Evolutionary conservation across 106 monocot species (phyloP), one percentile per base, ranked within the genome.

Genomic region (Gastrodia elata): DNA sequence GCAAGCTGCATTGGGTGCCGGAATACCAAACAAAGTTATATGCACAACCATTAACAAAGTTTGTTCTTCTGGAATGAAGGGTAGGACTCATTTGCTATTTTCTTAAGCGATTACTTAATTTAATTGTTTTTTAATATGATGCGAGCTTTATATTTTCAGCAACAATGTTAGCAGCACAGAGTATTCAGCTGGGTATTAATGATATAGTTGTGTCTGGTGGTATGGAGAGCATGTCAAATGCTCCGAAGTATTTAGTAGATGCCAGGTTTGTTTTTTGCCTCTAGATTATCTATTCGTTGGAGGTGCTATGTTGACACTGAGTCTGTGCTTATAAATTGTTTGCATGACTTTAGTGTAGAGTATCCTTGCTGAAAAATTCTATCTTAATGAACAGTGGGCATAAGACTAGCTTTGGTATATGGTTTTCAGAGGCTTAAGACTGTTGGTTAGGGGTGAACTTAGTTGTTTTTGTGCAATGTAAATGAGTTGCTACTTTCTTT

Each of bases 171-270:
- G 98, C 91, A 33, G 93, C 91, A 77, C 98, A 98, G 80, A 88
- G 83, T 22, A 98, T 98, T 69, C 98, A 93, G 61, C 68, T 98
- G 73, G 98, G 98, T 8, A 89, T 87, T 68, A 93, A 98, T 87
- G 93, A 98, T 85, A 74, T 98, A 34, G 88, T 93, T 61, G 93
- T 98, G 41, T 80, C 87, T 69, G 98, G 98, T 79, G 98, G 98
- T 5, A 98, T 98, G 98, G 98, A 98, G 79, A 98, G 93, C 86
- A 93, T 98, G 93, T 98, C 93, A 74, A 98, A 98, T 91, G 93
- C 93, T 42, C 98, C 98, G 27, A 98, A 98, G 75, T 98, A 98
- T 80, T 72, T 98, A 44, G 75, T 87, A 77, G 88, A 98, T 76
- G 91, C 88, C 68, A 98, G 98, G 98, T 98, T 58, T 28, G 79